Evolutionary conservation across 345 rosid species (phyloP), one percentile per base, ranked within the genome.

Genomic region (Eucalyptus pauciflora): DNA sequence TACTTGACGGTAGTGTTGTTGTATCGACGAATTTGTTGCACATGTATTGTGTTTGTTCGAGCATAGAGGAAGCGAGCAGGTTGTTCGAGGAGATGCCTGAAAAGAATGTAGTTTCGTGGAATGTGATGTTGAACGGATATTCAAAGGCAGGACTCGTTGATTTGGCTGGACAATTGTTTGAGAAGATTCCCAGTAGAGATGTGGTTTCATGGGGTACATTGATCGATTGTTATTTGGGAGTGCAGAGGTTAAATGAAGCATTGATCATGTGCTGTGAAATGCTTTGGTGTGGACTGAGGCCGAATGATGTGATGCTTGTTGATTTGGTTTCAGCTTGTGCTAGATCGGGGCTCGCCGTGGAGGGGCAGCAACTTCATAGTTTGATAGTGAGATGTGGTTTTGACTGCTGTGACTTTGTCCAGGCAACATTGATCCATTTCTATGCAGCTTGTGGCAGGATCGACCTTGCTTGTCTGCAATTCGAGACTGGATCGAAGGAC

Each of bases 101-200:
- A 67, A 94, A 90, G 91, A 95, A 94, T 71, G 54, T 92, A 86
- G 94, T 96, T 90, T 90, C 99, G 1, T 96, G 99, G 99, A 97
- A 96, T 90, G 99, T 96, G 71, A 94, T 97, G 97, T 91, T 97
- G 89, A 97, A 97, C 83, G 99, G 98, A 56, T 96, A 94, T 89
- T 91, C 97, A 1, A 97, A 96, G 92, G 96, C 94, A 18, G 99
- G 99, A 88, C 79, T 91, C 4, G 48, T 95, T n/a, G 91, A 94
- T 87, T 89, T 90, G 80, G 97, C 96, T 25, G 89, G 90, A 89
- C 93, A 94, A 56, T 31, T 96, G 93, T 97, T 97, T 80, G 91
- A 93, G 90, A 92, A 89, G 91, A 93, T 96, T 41, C 96, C 93
- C 10, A 71, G 71, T 85, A 95, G 93, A 89, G 99, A 97, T 94